Base-by-base conservation (phyloP, 2,329 filamentous ascomycete species). In the Hysterium pulicare region DNA sequence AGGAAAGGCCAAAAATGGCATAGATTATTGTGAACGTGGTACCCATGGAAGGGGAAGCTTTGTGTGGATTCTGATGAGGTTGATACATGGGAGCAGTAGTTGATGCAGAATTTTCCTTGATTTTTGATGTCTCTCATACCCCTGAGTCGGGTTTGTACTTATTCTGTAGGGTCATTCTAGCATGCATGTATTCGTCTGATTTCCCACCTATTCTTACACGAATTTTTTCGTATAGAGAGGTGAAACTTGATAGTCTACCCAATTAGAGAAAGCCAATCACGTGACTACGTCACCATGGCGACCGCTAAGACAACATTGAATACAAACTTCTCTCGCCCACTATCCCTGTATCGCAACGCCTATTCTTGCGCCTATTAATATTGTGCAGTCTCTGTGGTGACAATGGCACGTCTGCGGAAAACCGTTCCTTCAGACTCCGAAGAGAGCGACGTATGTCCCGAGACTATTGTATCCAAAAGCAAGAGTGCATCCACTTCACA, bases 341-440 rank as follows among this genome's bases (percentile, higher is more conserved):
- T n/a, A n/a, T n/a, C n/a, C n/a, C n/a, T n/a, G n/a, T n/a, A n/a
- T n/a, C n/a, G n/a, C n/a, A n/a, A n/a, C n/a, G n/a, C 31, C 8
- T 33, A 33, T 33, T 33, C 31, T 33, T 33, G 31, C 8, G 15
- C 31, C 10, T 33, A 33, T 8, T 33, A 33, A 33, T 33, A 33
- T 19, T 33, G 16, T n/a, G 8, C 16, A 9, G 8, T 7, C 31
- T 7, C 8, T 24, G 21, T 16, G 32, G 17, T 37, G 23, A 47
- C 42, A 30, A 66, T 66, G 62, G 62, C 62, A 36, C 62, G 62
- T 38, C 53, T 66, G 19, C 62, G 61, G 36, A 65, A 64, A 44
- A 50, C 59, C 3, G 57, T 54, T 24, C 50, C 53, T 22, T 45
- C 55, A 21, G 59, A 64, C 20, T 20, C 8, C 7, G 34, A 37